phyloP scores from a whole-genome alignment of 257 asterid genomes.

The Salvia rosmarinus region DNA sequence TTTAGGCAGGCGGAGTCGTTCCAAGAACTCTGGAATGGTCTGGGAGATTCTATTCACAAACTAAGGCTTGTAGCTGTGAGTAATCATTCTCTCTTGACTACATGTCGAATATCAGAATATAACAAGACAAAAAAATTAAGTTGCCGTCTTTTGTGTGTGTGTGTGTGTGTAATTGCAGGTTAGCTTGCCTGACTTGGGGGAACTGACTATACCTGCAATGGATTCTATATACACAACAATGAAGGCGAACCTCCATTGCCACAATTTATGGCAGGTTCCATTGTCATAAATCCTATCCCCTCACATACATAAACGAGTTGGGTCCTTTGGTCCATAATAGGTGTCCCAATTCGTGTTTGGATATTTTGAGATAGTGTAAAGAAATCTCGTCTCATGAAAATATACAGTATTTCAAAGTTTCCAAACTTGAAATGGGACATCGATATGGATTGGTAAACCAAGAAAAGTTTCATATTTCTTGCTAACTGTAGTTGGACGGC shows the following conservation, averaged over 20 bases:
- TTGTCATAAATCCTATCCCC: neutral
- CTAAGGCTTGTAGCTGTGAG: constrained; percentile 89
- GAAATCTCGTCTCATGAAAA: too few relatives aligned
- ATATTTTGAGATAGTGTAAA: too few relatives aligned
- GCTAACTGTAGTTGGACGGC: constrained; percentile 72
- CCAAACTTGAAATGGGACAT: too few relatives aligned
- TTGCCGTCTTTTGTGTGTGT: neutral
- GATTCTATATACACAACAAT: constrained; percentile 63
- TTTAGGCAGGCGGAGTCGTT: constrained; percentile 60
- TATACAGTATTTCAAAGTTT: too few relatives aligned
- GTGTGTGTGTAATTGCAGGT: constrained; percentile 48
- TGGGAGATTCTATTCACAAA: constrained; percentile 64
- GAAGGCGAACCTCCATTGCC: constrained; percentile 57
- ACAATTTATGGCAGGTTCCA: constrained; percentile 87
- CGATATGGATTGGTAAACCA: neutral
- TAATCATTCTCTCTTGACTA: constrained; percentile 2
- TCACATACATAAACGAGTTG: neutral
- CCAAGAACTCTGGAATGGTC: constrained; percentile 69
- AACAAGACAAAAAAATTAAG: neutral
- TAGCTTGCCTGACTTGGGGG: constrained; percentile 78
- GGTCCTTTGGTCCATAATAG: neutral
- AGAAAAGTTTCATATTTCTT: neutral
- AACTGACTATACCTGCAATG: constrained; percentile 63
- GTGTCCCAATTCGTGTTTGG: neutral
- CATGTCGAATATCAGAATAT: constrained; percentile 5